A percentile compares a stretch with the other conserved stretches of the same genome.
These are phyloP conservation scores for Cystobasidium slooffiae DNA, from an alignment of 1,284 basidiomycete genomes.

Conservation along the genomic window DNA sequence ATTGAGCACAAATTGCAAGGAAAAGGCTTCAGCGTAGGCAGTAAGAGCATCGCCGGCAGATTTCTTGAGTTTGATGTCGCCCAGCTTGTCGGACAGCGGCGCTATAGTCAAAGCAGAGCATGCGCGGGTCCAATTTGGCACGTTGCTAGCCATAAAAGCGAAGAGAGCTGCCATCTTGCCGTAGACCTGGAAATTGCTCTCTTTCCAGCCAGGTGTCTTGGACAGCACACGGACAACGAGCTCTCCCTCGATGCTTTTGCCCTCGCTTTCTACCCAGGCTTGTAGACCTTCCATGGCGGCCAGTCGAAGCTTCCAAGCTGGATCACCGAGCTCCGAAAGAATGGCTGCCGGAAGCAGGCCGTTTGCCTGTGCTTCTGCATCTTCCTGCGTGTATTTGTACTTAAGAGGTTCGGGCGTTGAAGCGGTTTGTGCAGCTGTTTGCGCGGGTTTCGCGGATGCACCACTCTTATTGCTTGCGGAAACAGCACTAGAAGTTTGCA, in stretches of 20 bases:
- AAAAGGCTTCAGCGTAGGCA: slow-evolving; percentile 87
- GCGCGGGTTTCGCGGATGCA: slow-evolving; percentile 61
- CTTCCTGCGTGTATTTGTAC: slow-evolving; percentile 87
- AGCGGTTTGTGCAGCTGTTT: slow-evolving; percentile 59
- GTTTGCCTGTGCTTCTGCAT: slow-evolving; percentile 80
- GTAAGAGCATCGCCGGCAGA: slow-evolving; percentile 87
- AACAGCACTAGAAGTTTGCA: slow-evolving; percentile 44
- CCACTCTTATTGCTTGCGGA: slow-evolving; percentile 55
- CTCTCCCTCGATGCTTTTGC: slow-evolving; percentile 76
- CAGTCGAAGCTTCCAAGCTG: slow-evolving; percentile 91
- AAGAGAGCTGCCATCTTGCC: slow-evolving; percentile 82
- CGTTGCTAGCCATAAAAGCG: slow-evolving; percentile 72
- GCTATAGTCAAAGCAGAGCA: slow-evolving; percentile 80
- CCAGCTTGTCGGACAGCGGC: slow-evolving; percentile 92
- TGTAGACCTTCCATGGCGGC: slow-evolving; percentile 85
- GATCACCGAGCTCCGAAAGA: slow-evolving; percentile 74
- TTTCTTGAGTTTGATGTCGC: slow-evolving; percentile 96
- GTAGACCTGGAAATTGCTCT: slow-evolving; percentile 98
- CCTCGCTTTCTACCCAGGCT: slow-evolving; percentile 74
- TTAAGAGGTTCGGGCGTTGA: slow-evolving; percentile 78
- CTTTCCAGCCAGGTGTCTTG: slow-evolving; percentile 90
- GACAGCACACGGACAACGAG: slow-evolving; percentile 85
- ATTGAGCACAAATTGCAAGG: slow-evolving; percentile 88
- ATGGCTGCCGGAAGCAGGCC: slow-evolving; percentile 75
- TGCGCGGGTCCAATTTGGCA: slow-evolving; percentile 81